These are phyloP conservation scores for Capsella bursapastoris DNA, from an alignment of 345 rosid genomes.

Conservation along the genomic window DNA sequence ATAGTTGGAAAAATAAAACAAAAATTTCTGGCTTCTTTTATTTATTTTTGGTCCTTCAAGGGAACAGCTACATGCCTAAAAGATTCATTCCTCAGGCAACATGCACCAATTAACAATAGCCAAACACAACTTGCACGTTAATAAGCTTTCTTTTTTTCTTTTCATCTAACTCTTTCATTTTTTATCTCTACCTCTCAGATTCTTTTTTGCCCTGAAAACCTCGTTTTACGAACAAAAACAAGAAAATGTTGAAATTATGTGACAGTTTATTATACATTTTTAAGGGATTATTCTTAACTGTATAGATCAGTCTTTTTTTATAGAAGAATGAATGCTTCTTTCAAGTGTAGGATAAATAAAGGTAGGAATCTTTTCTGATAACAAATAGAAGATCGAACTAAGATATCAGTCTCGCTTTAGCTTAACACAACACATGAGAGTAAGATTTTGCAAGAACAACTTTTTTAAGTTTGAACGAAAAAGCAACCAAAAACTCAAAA, in stretches of 20 bases:
- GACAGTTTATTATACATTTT: background rate
- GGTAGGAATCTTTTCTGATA: slow-evolving; percentile 38
- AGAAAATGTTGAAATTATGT: background rate
- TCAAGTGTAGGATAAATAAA: slow-evolving; percentile 23
- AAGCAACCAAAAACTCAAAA: slow-evolving; percentile 13
- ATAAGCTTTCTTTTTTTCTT: slow-evolving; percentile 21
- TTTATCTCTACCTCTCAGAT: background rate
- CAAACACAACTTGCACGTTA: slow-evolving; percentile 43
- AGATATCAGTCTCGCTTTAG: slow-evolving; percentile 47
- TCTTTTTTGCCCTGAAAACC: background rate
- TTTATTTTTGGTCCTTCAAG: slow-evolving; percentile 13
- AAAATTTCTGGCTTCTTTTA: slow-evolving; percentile 15
- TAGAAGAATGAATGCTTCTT: slow-evolving; percentile 13
- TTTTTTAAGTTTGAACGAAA: slow-evolving; percentile 41
- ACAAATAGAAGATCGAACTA: slow-evolving; percentile 44
- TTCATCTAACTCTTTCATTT: slow-evolving; percentile 3
- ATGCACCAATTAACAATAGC: slow-evolving; percentile 42
- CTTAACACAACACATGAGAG: slow-evolving; percentile 44
- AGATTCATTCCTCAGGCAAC: slow-evolving; percentile 40
- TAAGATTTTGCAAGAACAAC: slow-evolving; percentile 37
- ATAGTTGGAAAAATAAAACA: background rate
- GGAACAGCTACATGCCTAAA: slow-evolving; percentile 35
- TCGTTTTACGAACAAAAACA: background rate
- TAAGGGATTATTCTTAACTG: slow-evolving; percentile 6
- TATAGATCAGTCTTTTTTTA: slow-evolving; percentile 11